Conservation (phyloP, 495 filamentous ascomycete genomes). For the Talaromyces stipitatus region DNA sequence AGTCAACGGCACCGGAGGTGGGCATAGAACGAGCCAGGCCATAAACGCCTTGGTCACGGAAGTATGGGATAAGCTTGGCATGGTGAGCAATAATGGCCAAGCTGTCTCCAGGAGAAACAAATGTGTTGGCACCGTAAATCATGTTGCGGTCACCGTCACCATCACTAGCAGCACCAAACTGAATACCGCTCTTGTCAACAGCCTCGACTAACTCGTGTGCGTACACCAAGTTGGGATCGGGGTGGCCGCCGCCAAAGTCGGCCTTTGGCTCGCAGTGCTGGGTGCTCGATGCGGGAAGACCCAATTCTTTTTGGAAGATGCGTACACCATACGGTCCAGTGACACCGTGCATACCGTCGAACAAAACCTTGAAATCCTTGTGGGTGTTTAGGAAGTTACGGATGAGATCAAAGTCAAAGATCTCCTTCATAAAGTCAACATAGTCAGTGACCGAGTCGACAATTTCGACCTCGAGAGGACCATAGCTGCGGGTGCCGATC, state of each 20-base stretch:
- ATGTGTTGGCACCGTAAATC: slow-evolving; percentile 96
- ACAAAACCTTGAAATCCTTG: slow-evolving; percentile 91
- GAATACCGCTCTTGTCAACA: slow-evolving; percentile 84
- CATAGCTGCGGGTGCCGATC: slow-evolving; percentile 78
- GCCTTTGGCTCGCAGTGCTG: slow-evolving; percentile 91
- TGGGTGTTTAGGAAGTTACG: slow-evolving; percentile 80
- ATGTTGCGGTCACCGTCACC: slow-evolving; percentile 99
- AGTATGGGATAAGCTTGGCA: slow-evolving; percentile 87
- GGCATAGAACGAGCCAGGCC: slow-evolving; percentile 96
- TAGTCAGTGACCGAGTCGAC: slow-evolving; percentile 90
- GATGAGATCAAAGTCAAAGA: slow-evolving; percentile 96
- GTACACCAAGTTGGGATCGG: slow-evolving; percentile 97
- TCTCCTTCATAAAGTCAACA: slow-evolving; percentile 89
- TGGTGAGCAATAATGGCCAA: slow-evolving; percentile 97
- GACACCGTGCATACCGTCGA: slow-evolving; percentile 89
- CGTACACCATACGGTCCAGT: slow-evolving; percentile 91
- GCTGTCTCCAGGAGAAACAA: slow-evolving; percentile 95
- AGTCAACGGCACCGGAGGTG: slow-evolving; percentile 88
- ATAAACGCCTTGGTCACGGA: slow-evolving; percentile 92
- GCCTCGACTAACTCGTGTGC: slow-evolving; percentile 90
- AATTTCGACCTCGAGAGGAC: slow-evolving; percentile 84
- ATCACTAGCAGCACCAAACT: slow-evolving; percentile 93
- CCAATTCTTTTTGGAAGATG: slow-evolving; percentile 91
- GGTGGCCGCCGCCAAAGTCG: slow-evolving; percentile 95
- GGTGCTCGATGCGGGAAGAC: slow-evolving; percentile 64